Evolutionary conservation across 192 early-diverging fungal genomes (phyloP).

Genomic region (Coemansia sp.): DNA sequence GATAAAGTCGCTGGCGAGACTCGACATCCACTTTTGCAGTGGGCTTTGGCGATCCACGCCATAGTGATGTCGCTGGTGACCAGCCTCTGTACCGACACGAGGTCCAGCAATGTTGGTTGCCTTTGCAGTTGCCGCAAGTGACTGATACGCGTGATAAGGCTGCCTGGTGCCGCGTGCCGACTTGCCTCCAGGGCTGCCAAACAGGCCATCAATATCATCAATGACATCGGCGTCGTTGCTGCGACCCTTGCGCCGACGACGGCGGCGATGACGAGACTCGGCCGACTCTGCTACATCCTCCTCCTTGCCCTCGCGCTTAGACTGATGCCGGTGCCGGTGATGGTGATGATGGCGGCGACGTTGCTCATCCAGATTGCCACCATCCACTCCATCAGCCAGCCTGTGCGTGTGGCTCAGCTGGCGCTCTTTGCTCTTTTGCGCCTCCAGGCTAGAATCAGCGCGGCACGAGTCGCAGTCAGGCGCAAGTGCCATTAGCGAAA

Average conservation of each 20-base stretch:
- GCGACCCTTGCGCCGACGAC: slow-evolving; percentile 16
- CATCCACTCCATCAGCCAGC: slow-evolving; percentile 5
- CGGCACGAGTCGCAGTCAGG: slow-evolving; percentile 49
- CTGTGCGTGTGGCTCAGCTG: slow-evolving; percentile 29
- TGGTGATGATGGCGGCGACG: slow-evolving; percentile 19
- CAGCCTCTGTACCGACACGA: background rate
- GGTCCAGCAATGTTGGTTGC: slow-evolving; percentile 12
- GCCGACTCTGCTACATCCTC: background rate
- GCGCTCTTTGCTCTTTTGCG: slow-evolving; percentile 35
- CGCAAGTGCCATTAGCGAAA: slow-evolving; percentile 48
- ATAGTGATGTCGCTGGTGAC: background rate
- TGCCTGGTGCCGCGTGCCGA: background rate
- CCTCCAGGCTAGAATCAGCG: slow-evolving; percentile 18
- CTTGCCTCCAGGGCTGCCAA: slow-evolving; percentile 19
- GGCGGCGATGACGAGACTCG: slow-evolving; percentile 16
- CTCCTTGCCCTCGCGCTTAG: background rate
- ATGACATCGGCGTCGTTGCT: slow-evolving; percentile 13
- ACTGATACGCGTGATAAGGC: background rate
- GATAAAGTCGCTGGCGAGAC: slow-evolving; percentile 24
- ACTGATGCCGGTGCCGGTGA: slow-evolving; percentile 5
- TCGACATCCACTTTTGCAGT: slow-evolving; percentile 50
- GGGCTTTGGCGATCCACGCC: slow-evolving; percentile 9
- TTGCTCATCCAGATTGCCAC: background rate
- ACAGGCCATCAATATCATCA: slow-evolving; percentile 36
- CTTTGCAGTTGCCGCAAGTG: slow-evolving; percentile 1